Conservation (phyloP, 163 green algal species). For the Volvox carteri region DNA sequence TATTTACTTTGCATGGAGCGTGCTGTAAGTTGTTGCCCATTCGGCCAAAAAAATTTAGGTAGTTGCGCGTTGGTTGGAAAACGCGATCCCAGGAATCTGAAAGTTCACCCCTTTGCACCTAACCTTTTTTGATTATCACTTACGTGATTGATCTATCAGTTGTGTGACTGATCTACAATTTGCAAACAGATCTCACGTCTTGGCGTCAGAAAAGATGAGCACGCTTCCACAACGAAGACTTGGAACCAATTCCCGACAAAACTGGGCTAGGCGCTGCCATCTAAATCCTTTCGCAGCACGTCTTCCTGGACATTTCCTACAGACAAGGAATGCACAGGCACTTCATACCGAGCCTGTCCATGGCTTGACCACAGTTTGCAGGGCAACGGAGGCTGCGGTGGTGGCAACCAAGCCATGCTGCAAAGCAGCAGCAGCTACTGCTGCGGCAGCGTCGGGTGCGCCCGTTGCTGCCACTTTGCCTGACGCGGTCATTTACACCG, state of each 20-base stretch:
- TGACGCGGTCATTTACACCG: conserved; percentile 33
- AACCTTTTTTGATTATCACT: background rate
- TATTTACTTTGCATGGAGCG: no score
- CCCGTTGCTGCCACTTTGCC: background rate
- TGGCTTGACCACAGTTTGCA: background rate
- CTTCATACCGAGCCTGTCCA: background rate
- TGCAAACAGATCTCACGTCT: background rate
- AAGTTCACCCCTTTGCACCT: background rate
- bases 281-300: background rate
- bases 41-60: background rate
- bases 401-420: background rate
- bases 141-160: background rate
- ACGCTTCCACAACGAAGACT: background rate
- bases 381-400: background rate
- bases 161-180: background rate
- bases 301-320: background rate
- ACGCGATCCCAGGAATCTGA: background rate
- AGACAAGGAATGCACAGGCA: background rate
- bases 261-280: background rate
- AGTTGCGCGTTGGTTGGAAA: background rate
- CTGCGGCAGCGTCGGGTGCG: background rate
- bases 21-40: no score
- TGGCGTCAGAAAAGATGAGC: conserved; percentile 21
- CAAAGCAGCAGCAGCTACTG: background rate
- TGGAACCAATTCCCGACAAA: background rate